Evolutionary conservation across 345 rosid species (phyloP).

Genomic region (Durio zibethinus): DNA sequence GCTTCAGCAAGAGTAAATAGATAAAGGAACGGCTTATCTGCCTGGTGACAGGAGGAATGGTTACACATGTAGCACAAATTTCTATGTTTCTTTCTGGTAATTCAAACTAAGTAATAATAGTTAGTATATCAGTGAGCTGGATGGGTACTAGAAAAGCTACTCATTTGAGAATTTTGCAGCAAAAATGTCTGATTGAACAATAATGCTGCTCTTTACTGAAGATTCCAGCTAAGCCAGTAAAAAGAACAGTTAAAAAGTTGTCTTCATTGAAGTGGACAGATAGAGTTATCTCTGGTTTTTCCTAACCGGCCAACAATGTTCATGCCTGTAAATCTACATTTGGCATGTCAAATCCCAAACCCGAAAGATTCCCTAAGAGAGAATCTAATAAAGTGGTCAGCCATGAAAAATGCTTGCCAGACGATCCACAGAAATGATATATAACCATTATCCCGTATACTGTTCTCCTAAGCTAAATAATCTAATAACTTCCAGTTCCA

Average conservation of each 20-base stretch:
- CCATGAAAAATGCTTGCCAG: constrained; percentile 5
- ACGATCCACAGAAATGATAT: constrained; percentile 15
- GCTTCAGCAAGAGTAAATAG: neutral
- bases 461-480: neutral
- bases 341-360: constrained; percentile 30
- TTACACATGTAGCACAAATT: constrained; percentile 19
- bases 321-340: constrained; percentile 12
- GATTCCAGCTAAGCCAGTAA: constrained; percentile 28
- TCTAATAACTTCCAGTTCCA: neutral
- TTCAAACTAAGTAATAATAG: too few species aligned
- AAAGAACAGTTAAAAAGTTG: constrained; percentile 14
- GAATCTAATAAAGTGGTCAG: constrained; percentile 20
- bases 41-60: neutral
- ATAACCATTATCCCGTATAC: neutral
- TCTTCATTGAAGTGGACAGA: constrained; percentile 35
- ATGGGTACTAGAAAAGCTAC: constrained; percentile 14
- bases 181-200: constrained; percentile 19
- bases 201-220: constrained; percentile 21
- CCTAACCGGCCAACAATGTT: neutral
- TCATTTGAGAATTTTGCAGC: constrained; percentile 4
- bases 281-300: constrained; percentile 13
- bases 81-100: constrained; percentile 16
- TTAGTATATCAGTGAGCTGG: constrained; percentile 24
- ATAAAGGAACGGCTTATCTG: neutral
- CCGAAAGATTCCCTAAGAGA: constrained; percentile 30